Conservation (phyloP, 2,329 filamentous ascomycete genomes). For the Monosporascus ibericus region DNA sequence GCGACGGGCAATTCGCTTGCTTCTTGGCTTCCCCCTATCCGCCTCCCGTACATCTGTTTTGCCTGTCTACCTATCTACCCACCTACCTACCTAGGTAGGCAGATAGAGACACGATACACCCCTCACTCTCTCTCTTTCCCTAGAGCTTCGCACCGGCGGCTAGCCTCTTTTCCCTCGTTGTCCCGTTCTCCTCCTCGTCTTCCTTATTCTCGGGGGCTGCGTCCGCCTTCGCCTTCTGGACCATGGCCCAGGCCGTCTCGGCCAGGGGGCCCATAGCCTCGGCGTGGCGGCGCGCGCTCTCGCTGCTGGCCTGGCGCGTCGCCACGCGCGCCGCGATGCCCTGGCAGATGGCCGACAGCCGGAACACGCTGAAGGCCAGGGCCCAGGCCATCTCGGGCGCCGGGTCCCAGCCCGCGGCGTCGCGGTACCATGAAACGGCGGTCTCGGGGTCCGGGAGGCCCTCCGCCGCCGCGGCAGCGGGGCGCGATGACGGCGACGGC, state of each 20-base stretch:
- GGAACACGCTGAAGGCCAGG: slow-evolving; percentile 56
- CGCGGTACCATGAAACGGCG: slow-evolving; percentile 59
- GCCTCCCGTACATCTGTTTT: no score
- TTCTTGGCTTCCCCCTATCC: no score
- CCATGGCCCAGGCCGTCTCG: slow-evolving; percentile 70
- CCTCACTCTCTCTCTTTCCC: neutral
- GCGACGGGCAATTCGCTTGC: no score
- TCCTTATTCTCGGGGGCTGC: slow-evolving; percentile 2
- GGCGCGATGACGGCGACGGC: slow-evolving; percentile 17
- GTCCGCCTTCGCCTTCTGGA: slow-evolving; percentile 34
- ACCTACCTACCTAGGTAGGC: no score
- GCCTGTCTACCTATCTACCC: no score
- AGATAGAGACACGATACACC: no score
- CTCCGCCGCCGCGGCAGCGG: slow-evolving; percentile 55
- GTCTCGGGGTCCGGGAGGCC: slow-evolving; percentile 47
- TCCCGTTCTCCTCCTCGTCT: neutral
- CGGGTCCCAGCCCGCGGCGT: slow-evolving; percentile 62
- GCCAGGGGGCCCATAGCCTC: slow-evolving; percentile 65
- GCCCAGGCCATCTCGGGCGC: slow-evolving; percentile 53
- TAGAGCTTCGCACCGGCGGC: no score
- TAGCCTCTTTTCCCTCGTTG: neutral
- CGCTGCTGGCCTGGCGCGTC: slow-evolving; percentile 81
- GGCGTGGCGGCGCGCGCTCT: slow-evolving; percentile 68
- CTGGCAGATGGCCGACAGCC: slow-evolving; percentile 62
- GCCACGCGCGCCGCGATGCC: slow-evolving; percentile 90